phyloP scores from a whole-genome alignment of 2,329 filamentous ascomycete genomes.

The Aureobasidium pullulans region DNA sequence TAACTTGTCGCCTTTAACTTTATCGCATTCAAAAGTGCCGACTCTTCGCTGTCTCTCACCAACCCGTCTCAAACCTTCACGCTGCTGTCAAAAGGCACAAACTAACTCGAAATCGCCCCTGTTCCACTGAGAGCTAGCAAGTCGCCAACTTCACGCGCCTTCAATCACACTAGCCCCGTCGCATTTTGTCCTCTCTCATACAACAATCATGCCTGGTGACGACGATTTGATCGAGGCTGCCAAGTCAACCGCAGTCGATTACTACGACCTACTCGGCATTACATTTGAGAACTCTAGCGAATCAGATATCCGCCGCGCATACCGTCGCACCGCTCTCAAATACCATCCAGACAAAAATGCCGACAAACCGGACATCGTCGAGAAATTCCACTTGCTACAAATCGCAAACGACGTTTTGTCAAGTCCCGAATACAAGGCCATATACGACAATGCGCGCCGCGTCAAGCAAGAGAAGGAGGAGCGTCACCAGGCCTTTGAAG shows the following conservation, averaged over 20 bases:
- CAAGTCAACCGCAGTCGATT: constrained; percentile 47
- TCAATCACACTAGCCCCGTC: no score
- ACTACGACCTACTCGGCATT: constrained; percentile 69
- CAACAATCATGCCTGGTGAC: constrained; percentile 19
- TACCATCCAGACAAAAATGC: constrained; percentile 91
- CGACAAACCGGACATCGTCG: constrained; percentile 55
- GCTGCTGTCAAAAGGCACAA: no score
- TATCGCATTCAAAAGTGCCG: no score
- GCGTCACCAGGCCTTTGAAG: constrained; percentile 66
- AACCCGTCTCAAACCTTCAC: no score
- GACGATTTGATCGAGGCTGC: constrained; percentile 38
- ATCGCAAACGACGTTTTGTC: constrained; percentile 79
- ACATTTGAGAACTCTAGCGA: constrained; percentile 53
- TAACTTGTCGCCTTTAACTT: no score
- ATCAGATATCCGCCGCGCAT: constrained; percentile 73
- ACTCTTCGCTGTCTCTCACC: no score
- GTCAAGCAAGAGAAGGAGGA: constrained; percentile 62
- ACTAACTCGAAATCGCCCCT: no score
- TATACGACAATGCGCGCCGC: constrained; percentile 71
- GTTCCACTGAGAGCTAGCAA: no score
- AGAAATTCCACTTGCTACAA: constrained; percentile 78
- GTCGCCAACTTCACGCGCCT: no score
- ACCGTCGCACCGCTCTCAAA: constrained; percentile 76
- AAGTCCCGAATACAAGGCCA: constrained; percentile 60
- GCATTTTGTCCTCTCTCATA: no score